Base-by-base conservation (phyloP, 2,329 filamentous ascomycete species). In the Canariomyces notabilis region DNA sequence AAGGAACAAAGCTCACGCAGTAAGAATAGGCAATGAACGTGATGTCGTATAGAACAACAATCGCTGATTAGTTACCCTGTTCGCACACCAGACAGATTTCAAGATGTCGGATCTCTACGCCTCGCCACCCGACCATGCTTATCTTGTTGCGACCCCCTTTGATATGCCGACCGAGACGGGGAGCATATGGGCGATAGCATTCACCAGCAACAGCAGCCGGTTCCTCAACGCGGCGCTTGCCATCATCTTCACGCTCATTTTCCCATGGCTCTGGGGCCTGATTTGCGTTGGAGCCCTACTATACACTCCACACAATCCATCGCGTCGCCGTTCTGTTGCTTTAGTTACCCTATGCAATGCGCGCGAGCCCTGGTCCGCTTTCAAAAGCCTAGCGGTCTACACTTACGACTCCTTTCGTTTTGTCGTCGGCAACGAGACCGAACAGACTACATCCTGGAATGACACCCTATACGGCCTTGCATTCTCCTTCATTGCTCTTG, bases 331-430 rank as follows among this genome's bases (percentile, higher is more conserved):
- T 15, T 44, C 43, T 16, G 48, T 47, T 12, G 44, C 43, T 8
- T 43, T 50, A 5, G 21, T 50, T 4, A 31, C 44, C 5, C 37
- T 50, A 12, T 41, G 48, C 20, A 50, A 50, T 29, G n/a, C 39
- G 1, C n/a, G 21, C 6, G 37, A 44, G 9, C 48, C 48, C 1
- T 44, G 38, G 43, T 18, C 39, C 7, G 48, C 48, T 26, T 26
- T 26, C 7, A 19, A 34, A 14, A 37, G 37, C 5, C 21, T 46
- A 11, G 16, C 18, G 14, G 31, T 7, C 37, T 42, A 36, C 21
- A 37, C 37, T 15, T 21, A 18, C 21, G 44, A 42, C 7, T 42
- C n/a, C 16, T 46, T 36, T 18, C 32, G 41, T 12, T n/a, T n/a
- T n/a, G n/a, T n/a, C n/a, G n/a, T n/a, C n/a, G 31, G n/a, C 20